Conservation (phyloP, 805 yeast species). For the Maudiozyma barnettii region DNA sequence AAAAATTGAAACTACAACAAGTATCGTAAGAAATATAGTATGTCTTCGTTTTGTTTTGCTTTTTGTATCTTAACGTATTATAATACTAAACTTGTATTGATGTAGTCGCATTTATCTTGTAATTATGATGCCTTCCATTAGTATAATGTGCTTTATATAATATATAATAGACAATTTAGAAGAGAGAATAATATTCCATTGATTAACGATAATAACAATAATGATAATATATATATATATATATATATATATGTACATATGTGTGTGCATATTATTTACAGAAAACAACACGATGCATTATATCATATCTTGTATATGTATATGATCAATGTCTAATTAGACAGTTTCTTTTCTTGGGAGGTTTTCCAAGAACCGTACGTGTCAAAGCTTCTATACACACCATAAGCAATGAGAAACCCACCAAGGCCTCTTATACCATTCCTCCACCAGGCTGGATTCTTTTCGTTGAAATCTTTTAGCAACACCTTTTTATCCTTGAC, state of each 20-base stretch:
- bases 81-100: no score
- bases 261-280: not conserved
- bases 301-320: not conserved
- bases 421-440: constrained; percentile 45
- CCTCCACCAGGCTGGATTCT: constrained; percentile 57
- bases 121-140: no score
- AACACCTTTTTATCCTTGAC: constrained; percentile 36
- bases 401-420: constrained; percentile 43
- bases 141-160: no score
- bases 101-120: no score
- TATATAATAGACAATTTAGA: no score
- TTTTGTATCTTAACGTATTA: not conserved
- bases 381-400: constrained; percentile 55
- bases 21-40: constrained; percentile 9
- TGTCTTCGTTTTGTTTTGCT: not conserved
- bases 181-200: no score
- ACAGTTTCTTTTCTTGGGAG: not conserved
- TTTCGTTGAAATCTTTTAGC: constrained; percentile 26
- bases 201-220: no score
- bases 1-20: constrained; percentile 14
- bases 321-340: not conserved
- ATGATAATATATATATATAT: no score
- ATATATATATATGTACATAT: no score
- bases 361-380: constrained; percentile 5
- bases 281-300: not conserved